Evolutionary conservation across 176 grass and related monocot species (phyloP), one percentile per base, ranked within the genome.

Genomic region (Oryza coarctata): DNA sequence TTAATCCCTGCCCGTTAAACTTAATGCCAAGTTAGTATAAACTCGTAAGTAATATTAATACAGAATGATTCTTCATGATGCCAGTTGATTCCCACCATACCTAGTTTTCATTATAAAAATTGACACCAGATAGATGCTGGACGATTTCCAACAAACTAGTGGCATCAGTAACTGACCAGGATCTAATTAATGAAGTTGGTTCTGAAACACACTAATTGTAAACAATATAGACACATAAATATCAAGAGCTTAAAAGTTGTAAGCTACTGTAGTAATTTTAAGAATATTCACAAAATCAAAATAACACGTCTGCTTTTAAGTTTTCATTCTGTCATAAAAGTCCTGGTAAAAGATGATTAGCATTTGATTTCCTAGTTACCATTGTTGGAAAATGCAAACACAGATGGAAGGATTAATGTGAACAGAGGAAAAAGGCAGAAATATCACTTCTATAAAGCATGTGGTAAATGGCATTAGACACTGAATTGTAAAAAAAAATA

Each of bases 401-500:
- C 25, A 65, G n/a, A 70, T 58, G 17, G 17, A 52, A 22, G 55
- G 6, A 23, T 58, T 60, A 84, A 70, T 23, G 36, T 31, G 13
- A 76, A 69, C 1, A 32, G 58, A 80, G 45, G 63, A 80, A 49
- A 5, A 41, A 15, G 38, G 9, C 11, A 64, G 55, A 79, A 32
- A 14, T 10, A 63, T 74, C 80, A 74, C 35, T 29, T 32, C 27
- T 27, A 77, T 36, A 81, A 26, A 85, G 30, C 13, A 50, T 70
- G 64, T 45, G 38, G 36, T 20, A 55, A 82, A 67, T 68, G 4
- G 28, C 40, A 67, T 58, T 27, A 8, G 71, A 74, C 8, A 73
- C 61, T 45, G 22, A 83, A 67, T 45, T 65, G 28, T 4, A 67
- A 86, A 47, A n/a, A n/a, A n/a, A n/a, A n/a, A n/a, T n/a, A 75